Conservation (phyloP, 2,329 filamentous ascomycete genomes). For the Eurotiales sp. region DNA sequence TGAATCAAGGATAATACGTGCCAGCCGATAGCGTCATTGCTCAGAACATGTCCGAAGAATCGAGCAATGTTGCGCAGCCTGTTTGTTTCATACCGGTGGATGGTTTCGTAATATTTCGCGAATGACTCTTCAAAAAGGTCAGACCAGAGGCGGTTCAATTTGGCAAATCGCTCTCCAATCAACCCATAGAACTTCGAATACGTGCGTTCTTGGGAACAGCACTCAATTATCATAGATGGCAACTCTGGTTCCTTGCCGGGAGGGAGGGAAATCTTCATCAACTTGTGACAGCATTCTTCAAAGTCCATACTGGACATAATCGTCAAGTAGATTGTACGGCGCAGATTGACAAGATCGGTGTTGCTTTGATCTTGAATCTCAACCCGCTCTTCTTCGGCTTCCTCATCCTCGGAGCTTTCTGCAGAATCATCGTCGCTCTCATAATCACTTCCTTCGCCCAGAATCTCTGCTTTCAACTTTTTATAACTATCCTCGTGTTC, state of each 20-base stretch:
- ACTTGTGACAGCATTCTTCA: constrained; percentile 94
- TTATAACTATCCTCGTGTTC: constrained; percentile 87
- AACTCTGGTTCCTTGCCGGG: constrained; percentile 83
- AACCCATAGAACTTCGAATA: constrained; percentile 97
- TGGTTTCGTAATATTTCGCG: constrained; percentile 91
- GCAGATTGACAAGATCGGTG: constrained; percentile 87
- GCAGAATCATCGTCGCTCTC: constrained; percentile 64
- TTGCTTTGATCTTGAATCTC: constrained; percentile 99
- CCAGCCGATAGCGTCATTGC: constrained; percentile 87
- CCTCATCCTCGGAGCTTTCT: constrained; percentile 64
- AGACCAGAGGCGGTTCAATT: constrained; percentile 91
- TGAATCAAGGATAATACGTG: constrained; percentile 80
- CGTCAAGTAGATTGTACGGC: constrained; percentile 92
- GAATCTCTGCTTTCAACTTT: constrained; percentile 84
- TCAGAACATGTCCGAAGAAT: constrained; percentile 88
- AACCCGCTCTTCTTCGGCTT: constrained; percentile 73
- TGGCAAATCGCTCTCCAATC: constrained; percentile 91
- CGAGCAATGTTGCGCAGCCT: constrained; percentile 89
- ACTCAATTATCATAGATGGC: constrained; percentile 95
- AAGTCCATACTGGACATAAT: constrained; percentile 96
- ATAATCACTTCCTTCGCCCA: constrained; percentile 87
- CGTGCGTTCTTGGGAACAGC: constrained; percentile 91
- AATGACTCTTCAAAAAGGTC: constrained; percentile 90
- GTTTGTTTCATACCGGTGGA: constrained; percentile 96
- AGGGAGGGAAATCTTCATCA: constrained; percentile 90